Evolutionary conservation across 306 rosid species (phyloP), one percentile per base, ranked within the genome.

Genomic region (Quercus engelmannii): DNA sequence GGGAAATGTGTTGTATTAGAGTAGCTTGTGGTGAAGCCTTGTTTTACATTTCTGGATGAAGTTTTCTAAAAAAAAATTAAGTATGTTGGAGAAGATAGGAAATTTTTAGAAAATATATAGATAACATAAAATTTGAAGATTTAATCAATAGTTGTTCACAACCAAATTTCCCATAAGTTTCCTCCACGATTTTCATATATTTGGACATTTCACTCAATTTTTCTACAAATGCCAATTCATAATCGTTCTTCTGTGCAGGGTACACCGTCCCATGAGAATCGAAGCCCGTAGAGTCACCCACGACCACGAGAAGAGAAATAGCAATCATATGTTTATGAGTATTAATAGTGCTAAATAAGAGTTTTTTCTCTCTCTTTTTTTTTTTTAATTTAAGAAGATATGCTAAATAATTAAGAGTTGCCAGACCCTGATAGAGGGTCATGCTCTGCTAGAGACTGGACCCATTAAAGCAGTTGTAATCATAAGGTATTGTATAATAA

Each of bases 241-340:
- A 2, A 46, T 4, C 43, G 15, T 4, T 80, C 26, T 15, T 5
- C 15, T 75, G 64, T 75, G 86, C 87, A 87, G 90, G 46, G 62
- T 83, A 75, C 80, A 78, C 76, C 0, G 80, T 87, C 78, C 90
- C 90, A 30, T 87, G 83, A 83, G 78, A 78, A 74, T 46, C 55
- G 54, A 71, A 5, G 46, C 6, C 55, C 51, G 17, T 23, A 26
- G 20, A 25, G 81, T 52, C 33, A 6, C 6, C 41, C 15, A 4
- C n/a, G 25, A 15, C 41, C 15, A 4, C n/a, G 25, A 15, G 43
- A 8, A n/a, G 4, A 10, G 58, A 46, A 3, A 3, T 69, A 25
- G 54, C 5, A 55, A 21, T 55, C 35, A 20, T 21, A 12, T 12
- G 41, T 28, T n/a, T 31, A 59, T 4, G 62, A 41, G 20, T 52